These are phyloP conservation scores for Monosporascus sp. DNA, from an alignment of 2,329 filamentous ascomycete genomes.

Conservation along the genomic window DNA sequence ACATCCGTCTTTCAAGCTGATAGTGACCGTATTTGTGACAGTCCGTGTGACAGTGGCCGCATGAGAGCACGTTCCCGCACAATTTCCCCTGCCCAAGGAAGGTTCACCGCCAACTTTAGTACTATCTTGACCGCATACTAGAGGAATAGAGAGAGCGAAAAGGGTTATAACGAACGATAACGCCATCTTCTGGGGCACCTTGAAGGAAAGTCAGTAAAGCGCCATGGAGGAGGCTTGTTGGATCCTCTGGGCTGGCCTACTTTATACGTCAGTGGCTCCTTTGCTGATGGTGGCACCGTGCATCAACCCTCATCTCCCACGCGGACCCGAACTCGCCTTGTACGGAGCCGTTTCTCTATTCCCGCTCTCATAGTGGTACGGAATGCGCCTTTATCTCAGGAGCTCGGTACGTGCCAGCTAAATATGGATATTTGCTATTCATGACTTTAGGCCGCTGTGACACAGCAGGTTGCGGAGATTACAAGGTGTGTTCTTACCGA, in stretches of 20 bases:
- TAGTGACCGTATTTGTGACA: neutral
- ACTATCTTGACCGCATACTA: neutral
- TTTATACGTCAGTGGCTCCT: neutral
- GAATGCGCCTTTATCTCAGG: neutral
- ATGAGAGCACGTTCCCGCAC: neutral
- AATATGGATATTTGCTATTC: neutral
- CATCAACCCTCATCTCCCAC: neutral
- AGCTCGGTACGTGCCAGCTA: neutral
- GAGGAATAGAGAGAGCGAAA: neutral
- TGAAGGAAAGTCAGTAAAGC: neutral
- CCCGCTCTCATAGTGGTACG: neutral
- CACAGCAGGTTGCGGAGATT: neutral
- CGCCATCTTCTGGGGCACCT: neutral
- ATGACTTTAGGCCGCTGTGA: neutral
- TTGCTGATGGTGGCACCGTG: neutral
- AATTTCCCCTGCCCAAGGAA: neutral
- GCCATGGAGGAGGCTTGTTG: neutral
- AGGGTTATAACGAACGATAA: neutral
- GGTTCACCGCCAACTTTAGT: too few relatives aligned
- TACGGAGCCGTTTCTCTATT: neutral
- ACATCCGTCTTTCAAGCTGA: neutral
- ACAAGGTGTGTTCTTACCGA: neutral
- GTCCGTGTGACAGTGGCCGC: neutral
- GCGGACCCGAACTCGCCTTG: neutral
- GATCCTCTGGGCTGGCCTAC: neutral